A percentile compares a stretch with the other conserved stretches of the same genome.
These are phyloP conservation scores for Penicillium nordicum DNA, from an alignment of 2,329 filamentous ascomycete species.

Conservation along the genomic window DNA sequence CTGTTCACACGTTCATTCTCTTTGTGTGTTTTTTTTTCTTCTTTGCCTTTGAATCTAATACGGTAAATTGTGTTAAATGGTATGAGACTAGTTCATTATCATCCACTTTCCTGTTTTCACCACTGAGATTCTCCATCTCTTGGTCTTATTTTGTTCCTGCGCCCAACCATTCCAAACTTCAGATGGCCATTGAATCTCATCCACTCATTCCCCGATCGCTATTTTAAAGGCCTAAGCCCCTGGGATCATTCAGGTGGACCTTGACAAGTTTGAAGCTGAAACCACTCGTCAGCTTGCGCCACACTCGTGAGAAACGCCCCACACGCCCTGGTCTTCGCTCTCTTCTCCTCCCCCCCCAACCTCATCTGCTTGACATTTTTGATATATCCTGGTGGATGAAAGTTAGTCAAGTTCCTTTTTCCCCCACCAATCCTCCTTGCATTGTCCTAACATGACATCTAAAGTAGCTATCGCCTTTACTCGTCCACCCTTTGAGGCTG, in stretches of 20 bases:
- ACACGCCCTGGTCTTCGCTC: slow-evolving; percentile 31
- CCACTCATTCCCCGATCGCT: slow-evolving; percentile 25
- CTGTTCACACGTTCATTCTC: neutral
- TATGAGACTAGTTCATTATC: neutral
- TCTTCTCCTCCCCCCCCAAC: slow-evolving; percentile 8
- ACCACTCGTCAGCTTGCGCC: slow-evolving; percentile 44
- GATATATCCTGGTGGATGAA: slow-evolving; percentile 18
- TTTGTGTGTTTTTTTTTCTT: neutral
- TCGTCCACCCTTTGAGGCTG: slow-evolving; percentile 32
- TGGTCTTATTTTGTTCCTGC: slow-evolving; percentile 5
- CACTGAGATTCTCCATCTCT: slow-evolving; percentile 6
- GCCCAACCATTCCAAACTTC: slow-evolving; percentile 15
- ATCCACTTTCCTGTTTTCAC: neutral
- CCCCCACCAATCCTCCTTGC: slow-evolving; percentile 1
- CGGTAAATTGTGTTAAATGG: neutral
- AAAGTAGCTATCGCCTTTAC: slow-evolving; percentile 32
- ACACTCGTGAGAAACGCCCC: slow-evolving; percentile 39
- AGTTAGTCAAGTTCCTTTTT: slow-evolving; percentile 14
- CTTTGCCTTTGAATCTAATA: neutral
- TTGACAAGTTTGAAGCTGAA: slow-evolving; percentile 35
- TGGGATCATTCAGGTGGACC: slow-evolving; percentile 15
- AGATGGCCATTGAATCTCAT: slow-evolving; percentile 11
- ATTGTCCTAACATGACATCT: slow-evolving; percentile 36
- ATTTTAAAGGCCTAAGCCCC: slow-evolving; percentile 27
- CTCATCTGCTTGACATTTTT: slow-evolving; percentile 11